Conservation (phyloP, 768 basidiomycete species). For the Lyophyllum decastes region DNA sequence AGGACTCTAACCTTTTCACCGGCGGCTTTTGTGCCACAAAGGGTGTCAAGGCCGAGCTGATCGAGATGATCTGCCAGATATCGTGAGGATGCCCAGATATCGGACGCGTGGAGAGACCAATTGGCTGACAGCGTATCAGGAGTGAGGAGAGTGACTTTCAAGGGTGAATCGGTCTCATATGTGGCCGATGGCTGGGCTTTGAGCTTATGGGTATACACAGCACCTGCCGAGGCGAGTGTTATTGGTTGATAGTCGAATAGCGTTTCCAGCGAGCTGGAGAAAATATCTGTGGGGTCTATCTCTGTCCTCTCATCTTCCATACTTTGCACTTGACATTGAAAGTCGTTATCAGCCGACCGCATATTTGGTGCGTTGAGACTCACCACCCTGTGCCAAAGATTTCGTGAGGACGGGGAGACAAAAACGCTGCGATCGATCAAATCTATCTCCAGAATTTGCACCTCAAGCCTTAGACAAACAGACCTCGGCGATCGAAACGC, state of each 20-base stretch:
- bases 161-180: constrained; percentile 13
- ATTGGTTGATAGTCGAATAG: constrained; percentile 67
- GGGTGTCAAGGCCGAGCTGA: constrained; percentile 17
- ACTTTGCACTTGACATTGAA: not conserved
- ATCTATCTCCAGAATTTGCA: constrained; percentile 7
- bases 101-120: constrained; percentile 78
- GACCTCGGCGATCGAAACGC: too few relatives aligned
- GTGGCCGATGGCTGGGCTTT: constrained; percentile 17
- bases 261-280: constrained; percentile 61
- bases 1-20: constrained; percentile 39
- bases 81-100: constrained; percentile 71
- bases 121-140: constrained; percentile 70
- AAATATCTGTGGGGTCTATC: constrained; percentile 61
- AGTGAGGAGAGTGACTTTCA: constrained; percentile 46
- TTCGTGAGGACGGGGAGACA: not conserved
- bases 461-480: constrained; percentile 11
- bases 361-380: not conserved
- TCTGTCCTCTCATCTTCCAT: constrained; percentile 14
- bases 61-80: constrained; percentile 68
- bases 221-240: constrained; percentile 56
- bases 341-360: not conserved
- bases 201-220: constrained; percentile 47
- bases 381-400: constrained; percentile 6
- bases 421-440: not conserved
- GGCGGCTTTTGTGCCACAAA: not conserved